A percentile compares a stretch with the other conserved stretches of the same genome.
phyloP scores from a whole-genome alignment of 345 rosid genomes.

The Kernera saxatilis region DNA sequence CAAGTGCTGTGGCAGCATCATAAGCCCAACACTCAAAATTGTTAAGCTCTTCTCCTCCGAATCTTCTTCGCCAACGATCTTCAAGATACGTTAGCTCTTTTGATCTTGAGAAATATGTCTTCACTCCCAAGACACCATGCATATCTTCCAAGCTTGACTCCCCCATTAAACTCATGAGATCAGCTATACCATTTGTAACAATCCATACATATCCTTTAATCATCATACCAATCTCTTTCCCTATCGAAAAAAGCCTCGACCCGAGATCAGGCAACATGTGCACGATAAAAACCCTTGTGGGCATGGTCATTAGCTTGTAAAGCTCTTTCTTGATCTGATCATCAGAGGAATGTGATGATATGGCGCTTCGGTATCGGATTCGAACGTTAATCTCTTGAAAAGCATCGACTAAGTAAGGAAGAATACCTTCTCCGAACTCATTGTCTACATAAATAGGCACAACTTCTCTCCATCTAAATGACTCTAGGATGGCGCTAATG shows the following conservation, averaged over 20 bases:
- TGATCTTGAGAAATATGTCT: constrained; percentile 26
- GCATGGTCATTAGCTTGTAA: constrained; percentile 50
- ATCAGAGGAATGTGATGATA: constrained; percentile 35
- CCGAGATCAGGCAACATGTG: constrained; percentile 44
- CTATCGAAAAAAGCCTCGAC: constrained; percentile 38
- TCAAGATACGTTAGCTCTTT: constrained; percentile 30
- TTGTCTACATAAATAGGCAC: constrained; percentile 44
- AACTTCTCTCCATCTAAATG: constrained; percentile 51
- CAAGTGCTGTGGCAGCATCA: constrained; percentile 48
- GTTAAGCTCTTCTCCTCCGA: constrained; percentile 20
- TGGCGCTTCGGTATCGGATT: constrained; percentile 31
- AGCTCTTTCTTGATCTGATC: constrained; percentile 41
- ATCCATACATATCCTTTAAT: constrained; percentile 55
- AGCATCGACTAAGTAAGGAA: constrained; percentile 46
- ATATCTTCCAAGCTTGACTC: constrained; percentile 15
- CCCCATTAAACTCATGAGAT: not conserved
- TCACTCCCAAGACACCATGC: constrained; percentile 42
- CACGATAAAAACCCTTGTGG: constrained; percentile 51
- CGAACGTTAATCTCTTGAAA: constrained; percentile 32
- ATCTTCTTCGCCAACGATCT: constrained; percentile 40
- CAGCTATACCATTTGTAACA: constrained; percentile 30
- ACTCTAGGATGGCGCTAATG: constrained; percentile 34
- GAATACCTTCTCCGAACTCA: constrained; percentile 42
- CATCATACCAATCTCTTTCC: constrained; percentile 48
- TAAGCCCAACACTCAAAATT: constrained; percentile 43